Conservation (phyloP, 2,329 filamentous ascomycete species). For the Gremmenia infestans region DNA sequence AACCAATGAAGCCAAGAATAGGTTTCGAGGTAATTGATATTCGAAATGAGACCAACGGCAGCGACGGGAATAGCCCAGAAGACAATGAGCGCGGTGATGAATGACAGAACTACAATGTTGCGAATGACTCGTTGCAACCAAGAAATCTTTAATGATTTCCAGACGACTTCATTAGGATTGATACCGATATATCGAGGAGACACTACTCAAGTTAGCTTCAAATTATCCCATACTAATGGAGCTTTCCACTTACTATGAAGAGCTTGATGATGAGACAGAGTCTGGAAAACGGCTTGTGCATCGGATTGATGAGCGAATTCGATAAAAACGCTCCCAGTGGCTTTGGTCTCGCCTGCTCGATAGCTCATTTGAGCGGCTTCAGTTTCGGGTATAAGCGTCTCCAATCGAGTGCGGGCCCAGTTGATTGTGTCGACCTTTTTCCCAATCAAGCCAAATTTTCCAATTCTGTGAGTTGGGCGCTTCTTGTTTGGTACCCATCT, state of each 20-base stretch:
- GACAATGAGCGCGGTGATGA: conserved; percentile 72
- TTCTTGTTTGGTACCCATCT: conserved; percentile 71
- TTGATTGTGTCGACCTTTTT: conserved; percentile 94
- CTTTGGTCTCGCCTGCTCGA: conserved; percentile 56
- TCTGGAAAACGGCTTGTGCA: conserved; percentile 83
- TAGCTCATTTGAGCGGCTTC: conserved; percentile 64
- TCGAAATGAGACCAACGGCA: conserved; percentile 79
- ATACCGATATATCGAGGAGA: conserved; percentile 79
- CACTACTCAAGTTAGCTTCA: conserved; percentile 39
- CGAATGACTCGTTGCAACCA: conserved; percentile 83
- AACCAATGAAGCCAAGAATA: conserved; percentile 72
- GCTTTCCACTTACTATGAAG: conserved; percentile 48
- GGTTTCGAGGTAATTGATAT: conserved; percentile 64
- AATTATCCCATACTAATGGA: conserved; percentile 30
- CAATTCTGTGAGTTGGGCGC: conserved; percentile 70
- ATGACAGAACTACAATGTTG: conserved; percentile 61
- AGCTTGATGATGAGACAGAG: conserved; percentile 79
- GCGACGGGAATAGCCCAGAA: conserved; percentile 80
- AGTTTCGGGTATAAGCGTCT: conserved; percentile 67
- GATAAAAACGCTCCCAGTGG: conserved; percentile 69
- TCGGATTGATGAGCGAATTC: conserved; percentile 80
- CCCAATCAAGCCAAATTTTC: conserved; percentile 64
- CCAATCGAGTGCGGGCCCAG: conserved; percentile 76
- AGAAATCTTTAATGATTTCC: conserved; percentile 75
- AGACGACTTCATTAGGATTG: conserved; percentile 77